These are phyloP conservation scores for Phytophthora crassamura DNA, from an alignment of 352 stramenopile species.

Conservation along the genomic window DNA sequence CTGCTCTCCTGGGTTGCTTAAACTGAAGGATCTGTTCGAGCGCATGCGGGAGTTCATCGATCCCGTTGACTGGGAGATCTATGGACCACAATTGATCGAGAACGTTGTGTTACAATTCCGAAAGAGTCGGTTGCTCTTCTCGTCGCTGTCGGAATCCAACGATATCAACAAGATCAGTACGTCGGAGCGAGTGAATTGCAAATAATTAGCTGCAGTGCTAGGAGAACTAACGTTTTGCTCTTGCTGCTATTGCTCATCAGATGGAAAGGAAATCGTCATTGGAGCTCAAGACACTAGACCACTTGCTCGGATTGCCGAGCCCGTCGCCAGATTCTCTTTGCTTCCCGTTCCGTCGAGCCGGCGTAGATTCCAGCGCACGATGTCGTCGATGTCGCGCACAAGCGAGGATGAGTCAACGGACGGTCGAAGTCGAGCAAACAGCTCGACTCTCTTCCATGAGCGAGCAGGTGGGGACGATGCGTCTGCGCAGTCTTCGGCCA, in stretches of 20 bases:
- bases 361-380: conserved; percentile 57
- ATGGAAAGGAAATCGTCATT: conserved; percentile 79
- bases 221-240: not conserved
- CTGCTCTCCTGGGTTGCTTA: conserved; percentile 56
- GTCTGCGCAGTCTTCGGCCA: conserved; percentile 45
- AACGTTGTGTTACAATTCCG: conserved; percentile 89
- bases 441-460: conserved; percentile 52
- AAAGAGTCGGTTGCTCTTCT: conserved; percentile 87
- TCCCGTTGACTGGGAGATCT: conserved; percentile 91
- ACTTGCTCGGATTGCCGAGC: conserved; percentile 74
- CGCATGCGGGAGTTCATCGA: conserved; percentile 87
- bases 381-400: conserved; percentile 39
- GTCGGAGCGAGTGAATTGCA: conserved; percentile 11
- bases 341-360: conserved; percentile 71
- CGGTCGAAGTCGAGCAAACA: conserved; percentile 38
- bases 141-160: conserved; percentile 81
- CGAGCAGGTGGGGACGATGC: conserved; percentile 30
- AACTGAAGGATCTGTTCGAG: conserved; percentile 72
- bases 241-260: conserved; percentile 35
- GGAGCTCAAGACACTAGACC: conserved; percentile 71
- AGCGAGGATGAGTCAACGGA: conserved; percentile 39
- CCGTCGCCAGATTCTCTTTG: conserved; percentile 81
- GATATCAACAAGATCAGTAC: conserved; percentile 89
- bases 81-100: conserved; percentile 83
- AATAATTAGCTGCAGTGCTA: no score